Evolutionary conservation across 2,329 filamentous ascomycete genomes (phyloP), one percentile per base, ranked within the genome.

Genomic region (Pseudopithomyces maydicus): DNA sequence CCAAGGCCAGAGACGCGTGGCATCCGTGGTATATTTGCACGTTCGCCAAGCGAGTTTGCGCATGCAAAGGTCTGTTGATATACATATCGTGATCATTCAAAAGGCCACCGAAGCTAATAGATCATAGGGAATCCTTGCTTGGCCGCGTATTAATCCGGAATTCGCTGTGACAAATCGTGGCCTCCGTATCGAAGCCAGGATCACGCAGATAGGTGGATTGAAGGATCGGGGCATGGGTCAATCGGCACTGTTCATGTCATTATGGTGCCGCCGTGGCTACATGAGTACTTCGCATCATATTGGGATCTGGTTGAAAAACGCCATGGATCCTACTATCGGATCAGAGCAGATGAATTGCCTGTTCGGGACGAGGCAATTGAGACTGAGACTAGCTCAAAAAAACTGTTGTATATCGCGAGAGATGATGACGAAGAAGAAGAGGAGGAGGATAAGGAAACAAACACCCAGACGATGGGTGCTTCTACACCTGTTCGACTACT

Each of bases 131-230:
- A 39, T 23, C 7, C 20, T 29, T 12, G 14, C 22, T 19, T n/a
- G 23, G 19, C 17, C 17, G n/a, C 26, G 15, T 12, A 11, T 14
- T 22, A 54, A 47, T 20, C 29, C 51, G 2, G 43, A 54, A 19
- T 54, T 33, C 19, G 35, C 35, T 12, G 15, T 47, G 17, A 54
- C 52, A 3, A 54, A 54, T 20, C 43, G 44, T 10, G 52, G 52
- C 8, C n/a, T 54, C 1, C 42, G 36, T 11, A 54, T 54, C 15
- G 26, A 47, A 35, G 33, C 14, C 8, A 22, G 6, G 1, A 11
- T 49, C 26, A 35, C 1, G 6, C 43, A 17, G 1, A 14, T 10
- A 2, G 14, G 35, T 7, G 32, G 23, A 45, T 6, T 39, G 19
- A 43, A n/a, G 22, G 19, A 23, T 35, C 19, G 5, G 20, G 17